phyloP scores from a whole-genome alignment of 805 yeast genomes.

The Cyberlindnera lachancei region DNA sequence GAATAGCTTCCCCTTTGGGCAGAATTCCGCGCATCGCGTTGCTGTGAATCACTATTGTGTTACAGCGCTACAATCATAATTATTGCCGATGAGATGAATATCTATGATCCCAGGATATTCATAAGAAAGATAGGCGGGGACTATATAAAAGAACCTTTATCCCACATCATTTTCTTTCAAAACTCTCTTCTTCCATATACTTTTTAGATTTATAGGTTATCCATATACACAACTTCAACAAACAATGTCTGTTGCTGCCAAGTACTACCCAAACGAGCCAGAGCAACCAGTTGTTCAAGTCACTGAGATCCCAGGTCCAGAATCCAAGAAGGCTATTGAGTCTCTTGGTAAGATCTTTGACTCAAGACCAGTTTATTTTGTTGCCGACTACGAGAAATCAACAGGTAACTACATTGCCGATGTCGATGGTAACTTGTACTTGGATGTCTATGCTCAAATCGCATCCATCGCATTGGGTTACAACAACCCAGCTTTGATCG shows the following conservation, averaged over 20 bases:
- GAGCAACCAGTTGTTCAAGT: conserved; percentile 53
- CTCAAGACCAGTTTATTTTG: conserved; percentile 63
- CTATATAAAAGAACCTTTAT: neutral
- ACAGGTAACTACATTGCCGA: conserved; percentile 75
- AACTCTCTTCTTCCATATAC: neutral
- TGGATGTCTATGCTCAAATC: conserved; percentile 78
- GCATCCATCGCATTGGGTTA: conserved; percentile 83
- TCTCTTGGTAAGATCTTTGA: conserved; percentile 60
- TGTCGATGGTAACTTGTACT: conserved; percentile 66
- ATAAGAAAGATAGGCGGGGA: neutral
- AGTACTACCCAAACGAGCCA: conserved; percentile 79
- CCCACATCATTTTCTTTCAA: neutral
- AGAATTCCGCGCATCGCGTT: too few relatives aligned
- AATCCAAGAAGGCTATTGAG: conserved; percentile 42
- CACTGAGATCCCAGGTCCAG: conserved; percentile 71
- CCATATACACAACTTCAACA: too few relatives aligned
- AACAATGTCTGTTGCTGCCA: conserved; percentile 36
- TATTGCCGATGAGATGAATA: neutral
- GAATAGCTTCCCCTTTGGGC: too few relatives aligned
- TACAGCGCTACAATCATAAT: too few relatives aligned
- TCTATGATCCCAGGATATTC: neutral
- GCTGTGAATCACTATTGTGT: too few relatives aligned
- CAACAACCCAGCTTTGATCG: conserved; percentile 70
- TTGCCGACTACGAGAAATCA: conserved; percentile 71
- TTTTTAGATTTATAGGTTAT: neutral